Base-by-base conservation (phyloP, 352 stramenopile species). In the Thalassiosira hispida region DNA sequence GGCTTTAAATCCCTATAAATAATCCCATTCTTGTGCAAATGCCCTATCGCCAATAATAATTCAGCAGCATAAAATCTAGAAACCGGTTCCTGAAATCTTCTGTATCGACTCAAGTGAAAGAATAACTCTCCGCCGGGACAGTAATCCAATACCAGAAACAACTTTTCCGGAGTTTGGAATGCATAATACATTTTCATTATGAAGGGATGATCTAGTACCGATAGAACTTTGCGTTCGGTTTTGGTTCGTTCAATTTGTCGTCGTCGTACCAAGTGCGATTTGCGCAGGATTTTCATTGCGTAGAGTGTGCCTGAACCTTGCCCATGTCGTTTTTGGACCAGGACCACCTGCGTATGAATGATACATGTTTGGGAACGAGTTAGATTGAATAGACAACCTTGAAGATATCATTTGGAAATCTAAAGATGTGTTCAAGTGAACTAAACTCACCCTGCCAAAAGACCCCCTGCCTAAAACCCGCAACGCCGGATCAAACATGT, bases 131-230 rank as follows among this genome's bases (percentile, higher is more conserved):
- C 97, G 9, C 97, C 97, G 2, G 96, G 94, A 84, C 97, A 98
- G 67, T 98, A 99, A 87, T 99, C 97, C 22, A 99, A 90, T 33
- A 98, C 97, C 46, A 99, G 95, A 85, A 98, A 99, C 25, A 99
- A 91, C 86, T 99, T 99, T 66, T 96, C 94, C 44, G 95, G 64
- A n/a, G 95, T 98, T 90, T 99, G 97, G 87, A 98, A 98, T 23
- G 97, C 96, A 87, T 97, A 99, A 81, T 98, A 95, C 42, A 99
- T 89, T 40, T 96, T 97, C 66, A 98, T 97, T 65, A 99, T 98
- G 89, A 99, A 99, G 40, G 96, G 96, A 85, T 99, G 96, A 75
- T 96, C 96, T 20, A 98, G 94, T n/a, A 96, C 87, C 40, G 94
- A 96, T 7, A 99, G 87, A 49, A 99, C 95, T 64, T 95, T 95